These are phyloP conservation scores for Saksenaea vasiformis DNA, from an alignment of 371 early-diverging fungal genomes.

Conservation along the genomic window DNA sequence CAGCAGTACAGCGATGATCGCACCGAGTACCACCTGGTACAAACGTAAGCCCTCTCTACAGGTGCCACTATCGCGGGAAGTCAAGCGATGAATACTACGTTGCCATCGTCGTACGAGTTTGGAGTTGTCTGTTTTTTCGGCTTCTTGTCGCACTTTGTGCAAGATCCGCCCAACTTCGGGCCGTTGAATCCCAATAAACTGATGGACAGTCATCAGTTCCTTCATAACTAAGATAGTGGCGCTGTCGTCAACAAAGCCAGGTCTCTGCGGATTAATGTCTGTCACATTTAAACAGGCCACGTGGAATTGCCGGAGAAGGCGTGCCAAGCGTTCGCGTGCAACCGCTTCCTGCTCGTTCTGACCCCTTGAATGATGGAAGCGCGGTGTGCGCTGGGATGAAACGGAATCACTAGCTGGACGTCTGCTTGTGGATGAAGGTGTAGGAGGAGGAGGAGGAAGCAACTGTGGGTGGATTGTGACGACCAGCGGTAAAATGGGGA, in stretches of 20 bases:
- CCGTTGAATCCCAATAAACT: constrained; percentile 10
- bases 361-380: not conserved
- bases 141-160: not conserved
- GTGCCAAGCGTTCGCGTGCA: not conserved
- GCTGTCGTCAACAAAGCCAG: not conserved
- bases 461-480: not conserved
- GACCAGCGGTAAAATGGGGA: constrained; percentile 8
- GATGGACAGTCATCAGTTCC: constrained; percentile 6
- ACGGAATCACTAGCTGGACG: not conserved
- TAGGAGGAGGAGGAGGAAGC: not conserved
- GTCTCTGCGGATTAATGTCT: constrained; percentile 11
- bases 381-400: not conserved
- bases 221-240: not conserved
- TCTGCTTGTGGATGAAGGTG: not conserved
- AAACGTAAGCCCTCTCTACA: not conserved
- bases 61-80: not conserved
- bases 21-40: not conserved
- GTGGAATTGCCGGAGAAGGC: constrained; percentile 1
- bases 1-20: not conserved
- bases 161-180: constrained; percentile 6
- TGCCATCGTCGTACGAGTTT: not conserved
- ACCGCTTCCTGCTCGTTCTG: not conserved
- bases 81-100: not conserved
- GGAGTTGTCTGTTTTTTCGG: not conserved
- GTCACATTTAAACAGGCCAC: constrained; percentile 1